Base-by-base conservation (phyloP, 2,329 filamentous ascomycete genomes). In the Chaetomiaceae sp. region DNA sequence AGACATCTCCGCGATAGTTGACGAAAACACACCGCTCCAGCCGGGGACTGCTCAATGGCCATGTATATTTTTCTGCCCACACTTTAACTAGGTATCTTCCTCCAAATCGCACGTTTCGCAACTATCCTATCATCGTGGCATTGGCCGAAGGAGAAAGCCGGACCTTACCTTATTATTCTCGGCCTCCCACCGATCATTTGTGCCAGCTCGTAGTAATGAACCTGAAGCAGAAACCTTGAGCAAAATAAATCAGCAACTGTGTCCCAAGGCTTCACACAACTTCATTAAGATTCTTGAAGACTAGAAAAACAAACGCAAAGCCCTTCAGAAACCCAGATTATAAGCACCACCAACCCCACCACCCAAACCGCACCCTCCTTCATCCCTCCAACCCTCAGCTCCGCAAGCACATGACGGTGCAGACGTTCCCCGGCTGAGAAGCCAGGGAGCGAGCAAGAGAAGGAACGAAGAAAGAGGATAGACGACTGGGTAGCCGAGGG, bases 291-390 rank as follows among this genome's bases (percentile, higher is more conserved):
- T n/a, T n/a, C n/a, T n/a, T n/a, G n/a, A 40, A 36, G 9, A 34
- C 16, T 49, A 37, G 13, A 51, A 45, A 44, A 44, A 48, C 29
- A 55, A 48, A 56, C 53, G 53, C 54, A 54, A 48, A 38, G 48
- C 55, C 54, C 60, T 61, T 69, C 67, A 69, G 67, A 69, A 69
- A 68, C 68, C 69, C 69, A 66, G 58, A 48, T 68, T 71, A 53
- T 68, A 70, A 71, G 68, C 69, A 71, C 62, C 51, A 71, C 69
- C 64, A 62, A 61, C 66, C 65, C 63, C 66, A 62, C 65, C 57
- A 61, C 49, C 55, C 59, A 50, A 21, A 27, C 25, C 29, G 30
- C 47, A 45, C 51, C 51, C 45, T 40, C 43, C 33, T 29, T 50
- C 57, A 54, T 23, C 40, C 46, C 54, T 33, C 33, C 46, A 34